phyloP scores from a whole-genome alignment of 176 grass and related monocot genomes.

The Pontederia paniculata region DNA sequence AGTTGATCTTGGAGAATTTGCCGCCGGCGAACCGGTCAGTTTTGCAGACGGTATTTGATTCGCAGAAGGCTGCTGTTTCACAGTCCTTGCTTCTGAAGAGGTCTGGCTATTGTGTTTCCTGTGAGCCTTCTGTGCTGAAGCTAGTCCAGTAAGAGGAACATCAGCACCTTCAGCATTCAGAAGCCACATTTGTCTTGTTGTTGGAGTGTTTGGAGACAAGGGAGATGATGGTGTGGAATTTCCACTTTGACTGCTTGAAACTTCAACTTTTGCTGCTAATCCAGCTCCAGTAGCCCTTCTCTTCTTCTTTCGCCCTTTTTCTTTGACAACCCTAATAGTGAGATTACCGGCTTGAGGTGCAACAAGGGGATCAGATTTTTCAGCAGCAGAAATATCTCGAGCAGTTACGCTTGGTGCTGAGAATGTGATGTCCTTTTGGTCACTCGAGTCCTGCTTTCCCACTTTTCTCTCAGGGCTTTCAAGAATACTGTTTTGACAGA shows the following conservation, averaged over 20 bases:
- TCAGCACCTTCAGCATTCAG: constrained; percentile 8
- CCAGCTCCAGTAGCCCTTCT: constrained; percentile 28
- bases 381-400: constrained; percentile 35
- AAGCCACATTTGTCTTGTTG: constrained; percentile 51
- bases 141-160: constrained; percentile 24
- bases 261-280: constrained; percentile 67
- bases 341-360: constrained; percentile 44
- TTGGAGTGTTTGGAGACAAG: constrained; percentile 46
- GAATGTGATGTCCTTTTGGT: constrained; percentile 29
- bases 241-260: constrained; percentile 87
- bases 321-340: constrained; percentile 54
- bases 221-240: constrained; percentile 85
- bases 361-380: constrained; percentile 17
- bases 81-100: constrained; percentile 23
- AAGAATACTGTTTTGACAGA: constrained; percentile 13
- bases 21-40: constrained; percentile 6
- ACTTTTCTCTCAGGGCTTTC: constrained; percentile 30
- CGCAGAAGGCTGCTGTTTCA: constrained; percentile 28
- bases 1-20: constrained; percentile 9
- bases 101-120: constrained; percentile 23
- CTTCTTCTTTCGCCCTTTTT: constrained; percentile 56
- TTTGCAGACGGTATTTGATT: constrained; percentile 26
- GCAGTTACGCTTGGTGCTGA: constrained; percentile 9
- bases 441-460: constrained; percentile 26
- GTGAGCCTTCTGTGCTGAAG: constrained; percentile 29